Conservation (phyloP, 2,329 filamentous ascomycete species). For the Amphichorda felina region DNA sequence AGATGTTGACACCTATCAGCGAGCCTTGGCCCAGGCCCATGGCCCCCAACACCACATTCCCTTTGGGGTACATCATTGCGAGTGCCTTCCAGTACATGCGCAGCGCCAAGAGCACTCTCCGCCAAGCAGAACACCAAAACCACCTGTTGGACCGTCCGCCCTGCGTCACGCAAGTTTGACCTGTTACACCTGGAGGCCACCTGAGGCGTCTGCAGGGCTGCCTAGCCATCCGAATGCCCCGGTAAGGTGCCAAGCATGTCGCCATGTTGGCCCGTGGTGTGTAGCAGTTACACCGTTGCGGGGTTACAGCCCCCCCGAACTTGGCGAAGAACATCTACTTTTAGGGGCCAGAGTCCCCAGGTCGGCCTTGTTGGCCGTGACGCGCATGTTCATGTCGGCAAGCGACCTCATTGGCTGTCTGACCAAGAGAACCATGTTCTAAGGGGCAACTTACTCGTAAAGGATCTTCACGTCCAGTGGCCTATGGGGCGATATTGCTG, state of each 20-base stretch:
- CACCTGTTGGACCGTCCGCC: conserved; percentile 5
- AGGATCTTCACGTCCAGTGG: too few species aligned
- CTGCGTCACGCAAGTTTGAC: neutral
- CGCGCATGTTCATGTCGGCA: too few species aligned
- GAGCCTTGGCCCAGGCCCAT: conserved; percentile 7
- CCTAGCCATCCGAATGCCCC: conserved; percentile 17
- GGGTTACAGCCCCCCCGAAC: conserved; percentile 8
- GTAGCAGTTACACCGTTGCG: conserved; percentile 12
- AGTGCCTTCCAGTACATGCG: conserved; percentile 22
- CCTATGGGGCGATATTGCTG: too few species aligned
- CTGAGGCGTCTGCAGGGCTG: conserved; percentile 19
- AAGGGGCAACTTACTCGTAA: too few species aligned
- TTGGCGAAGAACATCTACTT: conserved; percentile 8
- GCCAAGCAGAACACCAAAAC: conserved; percentile 5
- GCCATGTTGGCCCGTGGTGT: conserved; percentile 18
- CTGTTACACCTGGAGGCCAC: conserved; percentile 6
- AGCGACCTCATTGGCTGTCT: too few species aligned
- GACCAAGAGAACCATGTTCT: too few species aligned
- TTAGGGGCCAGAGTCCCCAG: conserved; percentile 9
- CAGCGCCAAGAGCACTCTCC: conserved; percentile 19
- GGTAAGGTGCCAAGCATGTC: conserved; percentile 14
- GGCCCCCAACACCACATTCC: conserved; percentile 6
- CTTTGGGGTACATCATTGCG: conserved; percentile 8
- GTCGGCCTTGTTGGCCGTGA: conserved; percentile 12
- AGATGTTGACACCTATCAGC: too few species aligned